Evolutionary conservation across 352 stramenopile species (phyloP).

Genomic region (Globisporangium uncinulatum): DNA sequence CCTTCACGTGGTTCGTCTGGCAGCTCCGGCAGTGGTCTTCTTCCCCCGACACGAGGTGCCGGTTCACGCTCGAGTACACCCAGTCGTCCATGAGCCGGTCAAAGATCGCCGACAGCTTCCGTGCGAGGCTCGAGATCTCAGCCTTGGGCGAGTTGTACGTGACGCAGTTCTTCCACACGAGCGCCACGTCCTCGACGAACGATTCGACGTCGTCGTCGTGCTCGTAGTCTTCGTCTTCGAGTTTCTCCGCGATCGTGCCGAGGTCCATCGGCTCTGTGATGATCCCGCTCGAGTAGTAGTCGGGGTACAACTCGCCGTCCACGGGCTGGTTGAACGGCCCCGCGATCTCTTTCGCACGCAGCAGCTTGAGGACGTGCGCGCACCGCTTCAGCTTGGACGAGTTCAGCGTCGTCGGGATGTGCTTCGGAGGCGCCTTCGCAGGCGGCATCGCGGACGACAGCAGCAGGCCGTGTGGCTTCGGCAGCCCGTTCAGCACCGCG

Average conservation of each 20-base stretch:
- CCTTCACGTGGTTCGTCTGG: constrained; percentile 63
- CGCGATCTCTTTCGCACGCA: constrained; percentile 75
- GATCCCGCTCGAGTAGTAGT: constrained; percentile 66
- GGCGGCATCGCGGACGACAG: constrained; percentile 39
- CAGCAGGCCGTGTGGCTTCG: constrained; percentile 46
- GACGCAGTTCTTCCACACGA: constrained; percentile 86
- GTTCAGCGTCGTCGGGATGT: constrained; percentile 53
- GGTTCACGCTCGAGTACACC: constrained; percentile 53
- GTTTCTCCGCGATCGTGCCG: constrained; percentile 74
- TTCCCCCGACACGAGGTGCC: constrained; percentile 51
- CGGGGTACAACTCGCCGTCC: constrained; percentile 75
- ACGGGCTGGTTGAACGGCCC: constrained; percentile 81
- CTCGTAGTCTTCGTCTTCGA: constrained; percentile 84
- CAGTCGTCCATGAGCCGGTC: constrained; percentile 78
- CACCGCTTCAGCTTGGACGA: constrained; percentile 62
- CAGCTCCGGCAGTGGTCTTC: constrained; percentile 79
- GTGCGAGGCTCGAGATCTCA: constrained; percentile 69
- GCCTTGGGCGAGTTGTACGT: constrained; percentile 80
- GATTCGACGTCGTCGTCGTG: constrained; percentile 72
- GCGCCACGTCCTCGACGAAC: constrained; percentile 74
- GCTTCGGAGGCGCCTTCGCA: constrained; percentile 39
- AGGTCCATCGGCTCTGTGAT: constrained; percentile 81
- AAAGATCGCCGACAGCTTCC: constrained; percentile 73
- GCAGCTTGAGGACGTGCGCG: constrained; percentile 65
- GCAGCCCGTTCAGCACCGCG: constrained; percentile 17